Evolutionary conservation across 2,329 filamentous ascomycete genomes (phyloP).

Genomic region (Fusarium denticulatum): DNA sequence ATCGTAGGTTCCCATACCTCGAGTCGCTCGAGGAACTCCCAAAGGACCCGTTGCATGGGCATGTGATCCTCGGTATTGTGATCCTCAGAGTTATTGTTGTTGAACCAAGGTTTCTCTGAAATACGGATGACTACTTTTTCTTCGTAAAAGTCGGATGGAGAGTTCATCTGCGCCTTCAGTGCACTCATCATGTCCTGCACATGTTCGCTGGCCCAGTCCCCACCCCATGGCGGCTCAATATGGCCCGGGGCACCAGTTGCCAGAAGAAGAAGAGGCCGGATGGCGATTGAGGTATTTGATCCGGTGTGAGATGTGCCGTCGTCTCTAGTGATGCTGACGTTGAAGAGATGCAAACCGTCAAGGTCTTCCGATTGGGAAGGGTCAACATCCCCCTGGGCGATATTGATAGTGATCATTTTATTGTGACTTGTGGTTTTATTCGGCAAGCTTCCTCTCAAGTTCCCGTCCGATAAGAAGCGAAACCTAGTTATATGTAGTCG

Average conservation of each 20-base stretch:
- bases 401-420: neutral
- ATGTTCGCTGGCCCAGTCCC: neutral
- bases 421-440: accelerated
- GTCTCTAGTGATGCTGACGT: neutral
- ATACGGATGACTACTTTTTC: neutral
- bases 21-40: neutral
- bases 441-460: neutral
- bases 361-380: neutral
- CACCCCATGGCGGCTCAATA: neutral
- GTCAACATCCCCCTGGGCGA: neutral
- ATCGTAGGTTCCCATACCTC: neutral
- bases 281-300: neutral
- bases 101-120: neutral
- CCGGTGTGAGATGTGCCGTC: too few species aligned
- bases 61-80: neutral
- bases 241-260: neutral
- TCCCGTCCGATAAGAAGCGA: neutral
- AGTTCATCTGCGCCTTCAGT: neutral
- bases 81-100: neutral
- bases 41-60: neutral
- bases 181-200: neutral
- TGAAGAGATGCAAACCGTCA: neutral
- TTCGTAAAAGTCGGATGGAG: neutral
- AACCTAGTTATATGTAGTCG: neutral
- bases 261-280: neutral